phyloP scores from a whole-genome alignment of 306 rosid genomes.

The Coriaria nepalensis region DNA sequence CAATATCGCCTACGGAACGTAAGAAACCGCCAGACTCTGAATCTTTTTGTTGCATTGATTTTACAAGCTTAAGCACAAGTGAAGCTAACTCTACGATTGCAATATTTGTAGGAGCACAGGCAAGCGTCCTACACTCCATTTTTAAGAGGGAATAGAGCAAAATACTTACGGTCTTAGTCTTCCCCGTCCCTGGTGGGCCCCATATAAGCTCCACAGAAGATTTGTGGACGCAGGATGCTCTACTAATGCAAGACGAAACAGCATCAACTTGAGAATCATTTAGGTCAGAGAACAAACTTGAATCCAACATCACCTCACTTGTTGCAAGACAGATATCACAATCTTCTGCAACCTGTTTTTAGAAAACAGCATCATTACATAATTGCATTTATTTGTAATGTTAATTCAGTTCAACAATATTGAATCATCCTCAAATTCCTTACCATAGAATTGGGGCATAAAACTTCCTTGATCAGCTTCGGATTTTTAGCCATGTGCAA shows the following conservation, averaged over 20 bases:
- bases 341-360: slow-evolving; percentile 29
- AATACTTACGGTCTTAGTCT: slow-evolving; percentile 45
- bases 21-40: slow-evolving; percentile 14
- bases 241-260: slow-evolving; percentile 34
- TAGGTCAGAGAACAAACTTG: slow-evolving; percentile 18
- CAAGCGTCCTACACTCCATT: slow-evolving; percentile 40
- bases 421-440: slow-evolving; percentile 11
- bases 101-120: slow-evolving; percentile 72
- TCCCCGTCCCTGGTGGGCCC: slow-evolving; percentile 89
- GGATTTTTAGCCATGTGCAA: slow-evolving; percentile 28
- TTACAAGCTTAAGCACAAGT: slow-evolving; percentile 35
- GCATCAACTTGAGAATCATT: slow-evolving; percentile 52
- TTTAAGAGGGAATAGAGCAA: slow-evolving; percentile 29
- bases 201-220: slow-evolving; percentile 47
- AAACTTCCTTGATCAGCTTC: slow-evolving; percentile 22
- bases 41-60: slow-evolving; percentile 12
- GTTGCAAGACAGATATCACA: slow-evolving; percentile 13
- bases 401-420: too few relatives aligned
- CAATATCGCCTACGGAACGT: slow-evolving; percentile 39
- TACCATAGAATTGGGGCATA: slow-evolving; percentile 31
- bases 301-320: slow-evolving; percentile 2
- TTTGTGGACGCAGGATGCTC: slow-evolving; percentile 15
- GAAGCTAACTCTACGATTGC: slow-evolving; percentile 57
- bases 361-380: too few relatives aligned
- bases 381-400: too few relatives aligned